phyloP scores from a whole-genome alignment of 345 rosid species.

The Theobroma cacao region DNA sequence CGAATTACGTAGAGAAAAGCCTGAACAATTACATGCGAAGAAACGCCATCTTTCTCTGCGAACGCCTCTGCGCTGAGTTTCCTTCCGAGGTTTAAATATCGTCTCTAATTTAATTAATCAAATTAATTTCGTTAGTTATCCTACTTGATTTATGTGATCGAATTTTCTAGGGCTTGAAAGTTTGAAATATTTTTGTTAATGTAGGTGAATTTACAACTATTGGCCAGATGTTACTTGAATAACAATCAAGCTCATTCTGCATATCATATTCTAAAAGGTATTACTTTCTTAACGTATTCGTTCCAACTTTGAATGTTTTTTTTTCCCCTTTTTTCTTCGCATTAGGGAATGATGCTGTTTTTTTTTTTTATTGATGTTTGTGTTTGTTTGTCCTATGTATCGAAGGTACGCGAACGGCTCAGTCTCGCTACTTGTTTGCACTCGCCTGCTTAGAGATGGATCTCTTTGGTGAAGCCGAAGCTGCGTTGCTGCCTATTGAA shows the following conservation, averaged over 20 bases:
- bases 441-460: conserved; percentile 88
- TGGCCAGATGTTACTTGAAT: conserved; percentile 85
- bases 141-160: neutral
- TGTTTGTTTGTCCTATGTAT: conserved; percentile 22
- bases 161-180: neutral
- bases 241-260: conserved; percentile 75
- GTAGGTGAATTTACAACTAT: conserved; percentile 75
- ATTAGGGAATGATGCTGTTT: neutral
- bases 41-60: conserved; percentile 84
- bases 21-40: conserved; percentile 64
- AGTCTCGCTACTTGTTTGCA: conserved; percentile 88
- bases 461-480: conserved; percentile 81
- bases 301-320: neutral
- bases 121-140: neutral
- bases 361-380: neutral
- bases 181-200: neutral
- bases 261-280: conserved; percentile 86
- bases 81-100: conserved; percentile 88
- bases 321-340: neutral
- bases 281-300: neutral
- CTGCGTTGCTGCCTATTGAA: conserved; percentile 64
- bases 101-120: neutral
- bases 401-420: conserved; percentile 75
- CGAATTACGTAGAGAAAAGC: conserved; percentile 51
- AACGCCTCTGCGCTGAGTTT: conserved; percentile 86